Percentiles rank a stretch among this genome's conserved stretches.
Evolutionary conservation across 495 filamentous ascomycete genomes (phyloP).

Genomic region (Lasiosphaeriaceae sp.): DNA sequence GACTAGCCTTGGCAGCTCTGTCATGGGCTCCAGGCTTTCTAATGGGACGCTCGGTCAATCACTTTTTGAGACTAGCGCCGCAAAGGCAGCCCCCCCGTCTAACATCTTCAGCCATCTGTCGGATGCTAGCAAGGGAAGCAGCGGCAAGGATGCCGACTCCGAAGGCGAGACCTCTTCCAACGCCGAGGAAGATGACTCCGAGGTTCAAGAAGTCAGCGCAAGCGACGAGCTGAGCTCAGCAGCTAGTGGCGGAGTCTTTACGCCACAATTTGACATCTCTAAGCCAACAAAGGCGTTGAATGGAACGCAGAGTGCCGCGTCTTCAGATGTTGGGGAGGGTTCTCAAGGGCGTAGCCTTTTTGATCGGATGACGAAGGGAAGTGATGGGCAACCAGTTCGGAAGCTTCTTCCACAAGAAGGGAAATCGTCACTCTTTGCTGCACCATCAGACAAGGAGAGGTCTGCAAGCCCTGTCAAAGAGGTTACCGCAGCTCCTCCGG

Average conservation of each 20-base stretch:
- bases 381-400: conserved; percentile 47
- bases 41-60: conserved; percentile 21
- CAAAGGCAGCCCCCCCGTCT: conserved; percentile 14
- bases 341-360: conserved; percentile 52
- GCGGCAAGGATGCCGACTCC: conserved; percentile 41
- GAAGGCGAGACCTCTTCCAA: conserved; percentile 47
- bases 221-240: conserved; percentile 29
- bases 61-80: conserved; percentile 22
- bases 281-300: conserved; percentile 19
- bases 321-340: conserved; percentile 34
- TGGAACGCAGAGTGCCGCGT: conserved; percentile 22
- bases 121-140: conserved; percentile 45
- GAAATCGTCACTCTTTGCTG: conserved; percentile 20
- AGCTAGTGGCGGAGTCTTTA: conserved; percentile 32
- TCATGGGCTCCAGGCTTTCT: conserved; percentile 5
- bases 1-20: conserved; percentile 24
- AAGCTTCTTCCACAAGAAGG: conserved; percentile 21
- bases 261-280: conserved; percentile 27
- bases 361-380: conserved; percentile 49
- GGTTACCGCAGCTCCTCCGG: conserved; percentile 23
- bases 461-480: conserved; percentile 33
- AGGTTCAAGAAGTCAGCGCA: conserved; percentile 30
- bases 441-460: conserved; percentile 29
- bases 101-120: conserved; percentile 66
- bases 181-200: conserved; percentile 41